Conservation (phyloP, 129 eudicot genomes). For the Chrysanthemum lavandulifolium region DNA sequence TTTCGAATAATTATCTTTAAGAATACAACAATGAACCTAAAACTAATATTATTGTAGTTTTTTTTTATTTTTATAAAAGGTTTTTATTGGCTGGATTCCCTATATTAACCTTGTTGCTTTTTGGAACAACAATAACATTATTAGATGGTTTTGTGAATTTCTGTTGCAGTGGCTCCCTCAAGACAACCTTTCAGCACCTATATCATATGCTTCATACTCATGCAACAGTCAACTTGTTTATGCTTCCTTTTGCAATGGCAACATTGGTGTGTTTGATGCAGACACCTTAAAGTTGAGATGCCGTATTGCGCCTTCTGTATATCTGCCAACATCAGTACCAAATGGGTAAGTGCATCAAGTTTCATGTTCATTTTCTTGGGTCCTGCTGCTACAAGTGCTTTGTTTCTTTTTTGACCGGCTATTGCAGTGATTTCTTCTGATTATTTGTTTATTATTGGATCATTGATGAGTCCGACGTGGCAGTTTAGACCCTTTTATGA, state of each 20-base stretch:
- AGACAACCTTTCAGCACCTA: slow-evolving; percentile 71
- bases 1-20: neutral
- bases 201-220: slow-evolving; percentile 78
- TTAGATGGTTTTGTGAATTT: neutral
- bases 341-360: slow-evolving; percentile 58
- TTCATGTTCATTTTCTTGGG: neutral
- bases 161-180: slow-evolving; percentile 71
- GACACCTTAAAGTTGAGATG: slow-evolving; percentile 70
- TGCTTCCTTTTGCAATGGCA: slow-evolving; percentile 78
- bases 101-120: neutral
- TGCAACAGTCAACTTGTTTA: slow-evolving; percentile 77
- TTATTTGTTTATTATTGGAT: no score
- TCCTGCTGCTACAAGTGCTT: no score
- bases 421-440: no score
- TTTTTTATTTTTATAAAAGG: no score
- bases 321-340: slow-evolving; percentile 51
- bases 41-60: neutral
- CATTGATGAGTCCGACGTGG: no score
- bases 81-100: no score
- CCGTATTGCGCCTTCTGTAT: slow-evolving; percentile 68
- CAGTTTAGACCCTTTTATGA: no score
- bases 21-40: neutral
- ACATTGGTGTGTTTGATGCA: slow-evolving; percentile 77
- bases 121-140: neutral
- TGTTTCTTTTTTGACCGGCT: no score